phyloP scores from a whole-genome alignment of 2,329 filamentous ascomycete species.

The Amphichorda felina region DNA sequence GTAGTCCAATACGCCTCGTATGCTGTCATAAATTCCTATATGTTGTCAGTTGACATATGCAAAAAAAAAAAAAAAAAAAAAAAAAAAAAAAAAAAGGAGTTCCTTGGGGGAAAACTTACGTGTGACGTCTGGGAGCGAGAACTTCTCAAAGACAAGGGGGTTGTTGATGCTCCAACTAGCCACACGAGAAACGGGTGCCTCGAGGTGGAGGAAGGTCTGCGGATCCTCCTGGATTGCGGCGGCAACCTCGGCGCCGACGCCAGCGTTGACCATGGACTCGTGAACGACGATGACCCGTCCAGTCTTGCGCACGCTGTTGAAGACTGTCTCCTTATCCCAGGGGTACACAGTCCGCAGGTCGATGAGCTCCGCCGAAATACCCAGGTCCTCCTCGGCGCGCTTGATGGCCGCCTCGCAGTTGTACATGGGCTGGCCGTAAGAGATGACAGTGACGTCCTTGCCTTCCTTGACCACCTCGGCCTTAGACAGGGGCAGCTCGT shows the following conservation, averaged over 20 bases:
- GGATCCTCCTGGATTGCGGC: constrained; percentile 73
- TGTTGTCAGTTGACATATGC: constrained; percentile 4
- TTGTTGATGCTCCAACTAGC: constrained; percentile 85
- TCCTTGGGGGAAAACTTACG: constrained; percentile 49
- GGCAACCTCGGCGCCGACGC: constrained; percentile 80
- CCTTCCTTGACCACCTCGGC: constrained; percentile 76
- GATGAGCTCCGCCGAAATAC: constrained; percentile 69
- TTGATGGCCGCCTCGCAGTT: constrained; percentile 68
- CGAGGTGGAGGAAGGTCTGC: constrained; percentile 66
- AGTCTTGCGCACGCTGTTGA: constrained; percentile 77
- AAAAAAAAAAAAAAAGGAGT: background rate
- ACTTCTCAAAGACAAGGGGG: constrained; percentile 67
- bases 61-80: background rate
- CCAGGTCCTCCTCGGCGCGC: constrained; percentile 63
- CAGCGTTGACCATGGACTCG: constrained; percentile 83
- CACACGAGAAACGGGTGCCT: constrained; percentile 75
- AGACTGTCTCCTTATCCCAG: constrained; percentile 74
- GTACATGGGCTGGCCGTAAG: constrained; percentile 84
- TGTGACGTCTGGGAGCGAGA: constrained; percentile 74
- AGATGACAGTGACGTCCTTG: constrained; percentile 70
- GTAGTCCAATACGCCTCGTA: constrained; percentile 56
- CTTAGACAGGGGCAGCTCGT: constrained; percentile 74
- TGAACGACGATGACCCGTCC: constrained; percentile 81
- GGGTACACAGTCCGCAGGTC: constrained; percentile 83
- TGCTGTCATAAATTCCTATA: constrained; percentile 58